Percentiles rank a stretch among this genome's conserved stretches.
Evolutionary conservation across 805 yeast genomes (phyloP).

Genomic region (Candida mattraensis): DNA sequence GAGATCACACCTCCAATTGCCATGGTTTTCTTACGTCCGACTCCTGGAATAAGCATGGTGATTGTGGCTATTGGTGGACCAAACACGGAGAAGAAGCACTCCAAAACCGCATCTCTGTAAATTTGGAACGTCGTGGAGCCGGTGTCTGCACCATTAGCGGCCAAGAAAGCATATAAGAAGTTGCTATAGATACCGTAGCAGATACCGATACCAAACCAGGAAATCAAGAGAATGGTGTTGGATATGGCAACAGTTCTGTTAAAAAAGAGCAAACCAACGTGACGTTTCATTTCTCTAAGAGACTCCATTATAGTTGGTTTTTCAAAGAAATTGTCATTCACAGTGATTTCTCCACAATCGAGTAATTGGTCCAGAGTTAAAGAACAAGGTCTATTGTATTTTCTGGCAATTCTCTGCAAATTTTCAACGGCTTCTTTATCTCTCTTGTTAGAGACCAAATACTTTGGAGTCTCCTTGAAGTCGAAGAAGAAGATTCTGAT

Average conservation of each 20-base stretch:
- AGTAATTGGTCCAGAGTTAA: conserved; percentile 48
- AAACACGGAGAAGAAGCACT: conserved; percentile 45
- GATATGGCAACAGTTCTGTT: conserved; percentile 43
- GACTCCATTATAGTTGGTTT: conserved; percentile 25
- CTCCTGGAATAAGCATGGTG: conserved; percentile 30
- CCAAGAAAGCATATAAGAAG: conserved; percentile 52
- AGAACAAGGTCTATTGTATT: conserved; percentile 41
- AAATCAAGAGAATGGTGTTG: conserved; percentile 44
- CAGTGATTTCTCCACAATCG: conserved; percentile 42
- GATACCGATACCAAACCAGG: conserved; percentile 60
- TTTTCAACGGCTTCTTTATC: conserved; percentile 49
- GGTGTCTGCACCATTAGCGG: conserved; percentile 49
- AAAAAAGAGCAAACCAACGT: conserved; percentile 40
- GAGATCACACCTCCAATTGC: conserved; percentile 50
- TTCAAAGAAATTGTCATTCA: conserved; percentile 22
- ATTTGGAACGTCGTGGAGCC: conserved; percentile 39
- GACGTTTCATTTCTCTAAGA: conserved; percentile 23
- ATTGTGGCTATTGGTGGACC: conserved; percentile 56
- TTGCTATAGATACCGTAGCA: conserved; percentile 59
- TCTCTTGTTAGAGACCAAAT: conserved; percentile 50
- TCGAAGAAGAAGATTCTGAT: conserved; percentile 44
- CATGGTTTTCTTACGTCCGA: conserved; percentile 62
- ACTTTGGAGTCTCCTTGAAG: conserved; percentile 58
- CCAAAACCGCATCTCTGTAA: conserved; percentile 50
- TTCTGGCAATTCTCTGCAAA: conserved; percentile 44